Evolutionary conservation across 2,329 filamentous ascomycete species (phyloP).

Genomic region (Coniochaeta prunicola): DNA sequence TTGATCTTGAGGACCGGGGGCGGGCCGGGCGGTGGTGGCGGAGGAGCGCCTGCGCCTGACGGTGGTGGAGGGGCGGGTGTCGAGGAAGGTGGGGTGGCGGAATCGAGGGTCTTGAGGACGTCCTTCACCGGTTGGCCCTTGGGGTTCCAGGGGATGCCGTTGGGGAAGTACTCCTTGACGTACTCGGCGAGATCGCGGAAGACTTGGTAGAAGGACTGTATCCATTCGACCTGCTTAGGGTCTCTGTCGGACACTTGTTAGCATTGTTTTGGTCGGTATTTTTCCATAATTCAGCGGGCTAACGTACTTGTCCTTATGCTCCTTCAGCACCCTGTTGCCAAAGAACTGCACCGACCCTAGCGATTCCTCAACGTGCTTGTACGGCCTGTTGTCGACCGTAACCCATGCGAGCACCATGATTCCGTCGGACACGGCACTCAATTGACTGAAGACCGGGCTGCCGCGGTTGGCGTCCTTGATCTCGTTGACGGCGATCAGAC

Average conservation of each 20-base stretch:
- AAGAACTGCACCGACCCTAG: constrained; percentile 85
- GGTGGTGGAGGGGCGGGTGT: constrained; percentile 44
- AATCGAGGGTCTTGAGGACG: constrained; percentile 50
- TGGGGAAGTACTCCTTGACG: constrained; percentile 73
- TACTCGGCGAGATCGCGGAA: constrained; percentile 80
- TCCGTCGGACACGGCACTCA: constrained; percentile 83
- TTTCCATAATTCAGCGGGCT: not conserved
- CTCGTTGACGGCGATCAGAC: constrained; percentile 70
- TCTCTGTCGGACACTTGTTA: constrained; percentile 45
- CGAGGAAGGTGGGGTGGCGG: constrained; percentile 30
- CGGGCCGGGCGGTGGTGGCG: constrained; percentile 63
- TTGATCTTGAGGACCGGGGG: constrained; percentile 58
- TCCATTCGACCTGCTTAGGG: constrained; percentile 74
- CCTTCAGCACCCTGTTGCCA: constrained; percentile 87
- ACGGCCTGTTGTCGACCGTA: constrained; percentile 72
- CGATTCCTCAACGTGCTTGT: constrained; percentile 77
- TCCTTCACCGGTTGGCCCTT: constrained; percentile 67
- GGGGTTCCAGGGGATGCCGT: constrained; percentile 81
- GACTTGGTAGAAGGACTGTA: constrained; percentile 85
- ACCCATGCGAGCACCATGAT: constrained; percentile 90
- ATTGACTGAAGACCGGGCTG: constrained; percentile 68
- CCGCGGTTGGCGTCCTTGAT: constrained; percentile 77
- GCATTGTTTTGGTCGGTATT: not conserved
- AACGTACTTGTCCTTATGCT: constrained; percentile 65
- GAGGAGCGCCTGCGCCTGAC: constrained; percentile 47